A percentile compares a stretch with the other conserved stretches of the same genome.
Evolutionary conservation across 176 grass and related monocot species (phyloP).

Genomic region (Avena eriantha): DNA sequence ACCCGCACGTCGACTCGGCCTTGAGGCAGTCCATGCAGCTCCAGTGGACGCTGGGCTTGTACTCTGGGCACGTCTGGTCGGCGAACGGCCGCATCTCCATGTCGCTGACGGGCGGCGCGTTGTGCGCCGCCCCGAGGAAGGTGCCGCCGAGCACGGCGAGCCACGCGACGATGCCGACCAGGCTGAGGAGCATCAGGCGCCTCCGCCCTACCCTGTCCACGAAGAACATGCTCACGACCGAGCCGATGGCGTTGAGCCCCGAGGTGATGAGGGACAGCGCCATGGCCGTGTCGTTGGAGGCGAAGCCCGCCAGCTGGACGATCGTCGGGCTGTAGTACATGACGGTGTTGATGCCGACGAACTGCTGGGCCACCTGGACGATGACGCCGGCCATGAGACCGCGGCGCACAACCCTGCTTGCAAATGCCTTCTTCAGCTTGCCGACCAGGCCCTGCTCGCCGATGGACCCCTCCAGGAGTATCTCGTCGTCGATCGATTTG

Average conservation of each 20-base stretch:
- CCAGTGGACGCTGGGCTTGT: constrained; percentile 50
- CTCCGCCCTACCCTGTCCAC: constrained; percentile 79
- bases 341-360: constrained; percentile 96
- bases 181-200: constrained; percentile 79
- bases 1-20: constrained; percentile 70
- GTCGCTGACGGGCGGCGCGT: constrained; percentile 63
- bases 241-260: constrained; percentile 82
- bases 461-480: constrained; percentile 71
- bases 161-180: constrained; percentile 73
- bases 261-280: constrained; percentile 87
- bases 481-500: constrained; percentile 77
- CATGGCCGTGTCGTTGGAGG: constrained; percentile 85
- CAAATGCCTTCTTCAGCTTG: constrained; percentile 76
- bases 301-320: constrained; percentile 85
- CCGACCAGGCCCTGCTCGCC: constrained; percentile 55
- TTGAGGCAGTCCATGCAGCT: constrained; percentile 82
- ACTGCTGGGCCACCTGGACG: constrained; percentile 89
- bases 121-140: constrained; percentile 62
- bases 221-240: constrained; percentile 93
- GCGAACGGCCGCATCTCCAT: constrained; percentile 51
- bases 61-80: constrained; percentile 72
- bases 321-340: constrained; percentile 99
- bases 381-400: constrained; percentile 79
- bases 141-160: constrained; percentile 68
- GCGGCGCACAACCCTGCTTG: constrained; percentile 69